Evolutionary conservation across 345 rosid species (phyloP).

Genomic region (Acer yangbiense): DNA sequence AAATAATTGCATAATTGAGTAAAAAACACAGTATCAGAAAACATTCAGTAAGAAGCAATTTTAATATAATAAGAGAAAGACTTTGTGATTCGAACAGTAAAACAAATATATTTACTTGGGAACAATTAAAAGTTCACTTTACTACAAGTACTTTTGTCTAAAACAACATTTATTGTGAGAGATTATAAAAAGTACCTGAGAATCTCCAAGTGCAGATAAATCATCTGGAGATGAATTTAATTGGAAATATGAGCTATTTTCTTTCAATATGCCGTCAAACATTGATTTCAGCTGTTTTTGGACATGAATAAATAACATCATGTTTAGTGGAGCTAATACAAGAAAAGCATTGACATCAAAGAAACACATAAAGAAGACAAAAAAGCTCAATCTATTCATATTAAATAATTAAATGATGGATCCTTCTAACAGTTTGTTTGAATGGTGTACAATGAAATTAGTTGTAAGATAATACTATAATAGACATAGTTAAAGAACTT

Average conservation of each 20-base stretch:
- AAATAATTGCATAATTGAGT: background rate
- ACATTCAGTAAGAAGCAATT: background rate
- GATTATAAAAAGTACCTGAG: constrained; percentile 42
- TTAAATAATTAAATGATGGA: background rate
- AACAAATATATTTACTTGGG: background rate
- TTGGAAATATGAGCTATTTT: constrained; percentile 30
- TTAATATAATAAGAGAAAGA: background rate
- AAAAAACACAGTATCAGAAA: background rate
- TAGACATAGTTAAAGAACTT: background rate
- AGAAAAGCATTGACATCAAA: background rate
- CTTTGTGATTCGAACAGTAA: background rate
- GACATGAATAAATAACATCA: constrained; percentile 12
- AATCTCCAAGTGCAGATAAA: constrained; percentile 35
- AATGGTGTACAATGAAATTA: background rate
- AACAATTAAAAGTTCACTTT: background rate
- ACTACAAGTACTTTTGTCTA: background rate
- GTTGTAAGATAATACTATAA: background rate
- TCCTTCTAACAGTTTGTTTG: background rate
- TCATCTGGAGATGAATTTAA: constrained; percentile 43
- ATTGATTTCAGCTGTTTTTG: constrained; percentile 50
- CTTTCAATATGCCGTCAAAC: constrained; percentile 37
- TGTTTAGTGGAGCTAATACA: background rate
- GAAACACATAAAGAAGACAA: background rate
- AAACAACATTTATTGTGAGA: background rate
- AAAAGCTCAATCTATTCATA: background rate